These are phyloP conservation scores for Solanum microdontum DNA, from an alignment of 257 asterid genomes.

Conservation along the genomic window DNA sequence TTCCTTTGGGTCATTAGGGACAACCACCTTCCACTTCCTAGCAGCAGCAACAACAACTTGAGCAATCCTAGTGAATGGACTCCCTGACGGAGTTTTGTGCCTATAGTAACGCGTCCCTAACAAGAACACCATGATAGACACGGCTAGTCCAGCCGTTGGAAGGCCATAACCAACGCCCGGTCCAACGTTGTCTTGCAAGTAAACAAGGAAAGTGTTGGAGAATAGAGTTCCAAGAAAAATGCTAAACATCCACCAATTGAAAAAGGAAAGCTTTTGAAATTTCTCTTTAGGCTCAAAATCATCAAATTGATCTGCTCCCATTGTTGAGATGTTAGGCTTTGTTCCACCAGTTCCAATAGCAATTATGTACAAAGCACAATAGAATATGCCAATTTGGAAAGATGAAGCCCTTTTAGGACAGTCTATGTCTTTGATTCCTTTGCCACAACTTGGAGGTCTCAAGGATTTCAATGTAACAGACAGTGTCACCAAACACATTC, in stretches of 20 bases:
- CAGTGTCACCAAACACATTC: constrained; percentile 49
- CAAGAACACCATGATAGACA: constrained; percentile 34
- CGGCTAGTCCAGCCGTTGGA: constrained; percentile 37
- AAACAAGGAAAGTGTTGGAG: constrained; percentile 43
- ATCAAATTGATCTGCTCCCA: constrained; percentile 75
- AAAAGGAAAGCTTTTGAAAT: constrained; percentile 53
- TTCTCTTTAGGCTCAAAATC: constrained; percentile 47
- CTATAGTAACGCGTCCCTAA: constrained; percentile 42
- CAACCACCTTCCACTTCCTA: constrained; percentile 34
- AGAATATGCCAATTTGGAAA: constrained; percentile 36
- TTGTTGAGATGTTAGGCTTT: constrained; percentile 68
- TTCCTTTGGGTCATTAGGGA: constrained; percentile 42
- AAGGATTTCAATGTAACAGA: constrained; percentile 33
- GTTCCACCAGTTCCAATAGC: constrained; percentile 79
- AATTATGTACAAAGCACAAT: constrained; percentile 40
- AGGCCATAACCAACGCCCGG: constrained; percentile 50
- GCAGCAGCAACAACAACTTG: constrained; percentile 35
- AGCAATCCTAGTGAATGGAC: constrained; percentile 58
- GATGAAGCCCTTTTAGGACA: constrained; percentile 32
- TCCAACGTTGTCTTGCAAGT: constrained; percentile 47
- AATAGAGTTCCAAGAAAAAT: constrained; percentile 52
- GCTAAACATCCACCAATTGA: constrained; percentile 80
- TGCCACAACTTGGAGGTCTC: constrained; percentile 42
- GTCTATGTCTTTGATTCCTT: constrained; percentile 12
- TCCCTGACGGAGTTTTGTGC: constrained; percentile 36